These are phyloP conservation scores for Dothidotthia symphoricarpi DNA, from an alignment of 2,329 filamentous ascomycete genomes.

Conservation along the genomic window DNA sequence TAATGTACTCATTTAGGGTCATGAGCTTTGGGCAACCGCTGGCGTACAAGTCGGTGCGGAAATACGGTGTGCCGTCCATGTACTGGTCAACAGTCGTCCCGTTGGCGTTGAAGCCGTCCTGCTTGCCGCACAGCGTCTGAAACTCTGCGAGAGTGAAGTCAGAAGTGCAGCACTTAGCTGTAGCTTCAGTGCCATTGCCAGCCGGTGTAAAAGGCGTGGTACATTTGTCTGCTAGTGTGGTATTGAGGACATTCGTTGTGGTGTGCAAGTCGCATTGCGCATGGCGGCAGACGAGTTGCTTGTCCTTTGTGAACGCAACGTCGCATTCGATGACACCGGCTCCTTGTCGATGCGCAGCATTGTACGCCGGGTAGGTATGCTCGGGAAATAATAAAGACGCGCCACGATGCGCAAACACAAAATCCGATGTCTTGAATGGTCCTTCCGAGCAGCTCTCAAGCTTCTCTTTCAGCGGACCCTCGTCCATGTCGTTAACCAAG, in stretches of 20 bases:
- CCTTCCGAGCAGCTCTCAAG: constrained; percentile 40
- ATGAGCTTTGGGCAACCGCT: constrained; percentile 60
- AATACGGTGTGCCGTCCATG: constrained; percentile 59
- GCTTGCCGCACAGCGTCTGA: constrained; percentile 67
- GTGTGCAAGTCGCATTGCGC: constrained; percentile 42
- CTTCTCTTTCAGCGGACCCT: constrained; percentile 37
- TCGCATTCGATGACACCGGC: constrained; percentile 42
- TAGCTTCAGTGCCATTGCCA: constrained; percentile 47
- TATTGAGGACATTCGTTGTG: constrained; percentile 40
- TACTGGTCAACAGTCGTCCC: constrained; percentile 60
- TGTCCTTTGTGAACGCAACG: constrained; percentile 41
- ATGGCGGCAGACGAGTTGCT: constrained; percentile 41
- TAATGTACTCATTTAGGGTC: constrained; percentile 62
- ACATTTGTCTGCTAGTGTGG: constrained; percentile 39
- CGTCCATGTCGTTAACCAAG: constrained; percentile 41
- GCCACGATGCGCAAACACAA: constrained; percentile 40
- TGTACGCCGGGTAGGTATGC: constrained; percentile 33
- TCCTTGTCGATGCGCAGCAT: constrained; percentile 36
- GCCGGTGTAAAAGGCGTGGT: constrained; percentile 38
- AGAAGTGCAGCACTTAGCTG: constrained; percentile 67
- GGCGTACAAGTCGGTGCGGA: constrained; percentile 65
- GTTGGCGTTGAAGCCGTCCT: constrained; percentile 59
- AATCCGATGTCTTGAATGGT: constrained; percentile 36
- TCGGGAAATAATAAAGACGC: constrained; percentile 40
- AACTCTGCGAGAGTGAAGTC: constrained; percentile 69